Percentiles rank a stretch among this genome's conserved stretches.
phyloP scores from a whole-genome alignment of 768 basidiomycete genomes.

The Lepiota brunneoincarnata region DNA sequence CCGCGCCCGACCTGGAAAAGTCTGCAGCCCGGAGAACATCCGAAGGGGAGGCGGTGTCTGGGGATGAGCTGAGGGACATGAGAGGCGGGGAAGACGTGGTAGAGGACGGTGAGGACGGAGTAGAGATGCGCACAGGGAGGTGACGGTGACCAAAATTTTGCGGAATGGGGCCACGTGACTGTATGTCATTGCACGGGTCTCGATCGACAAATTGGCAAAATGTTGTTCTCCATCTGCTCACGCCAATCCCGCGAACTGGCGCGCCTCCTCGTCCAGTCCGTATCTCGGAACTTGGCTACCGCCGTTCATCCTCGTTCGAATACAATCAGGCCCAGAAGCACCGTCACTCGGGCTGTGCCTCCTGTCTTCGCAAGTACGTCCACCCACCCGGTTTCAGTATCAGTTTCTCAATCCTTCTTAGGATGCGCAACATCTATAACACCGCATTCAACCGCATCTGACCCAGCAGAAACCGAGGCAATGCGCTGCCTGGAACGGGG shows the following conservation, averaged over 20 bases:
- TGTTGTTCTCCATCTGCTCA: conserved; percentile 4
- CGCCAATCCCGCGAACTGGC: background rate
- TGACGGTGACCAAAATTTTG: conserved; percentile 22
- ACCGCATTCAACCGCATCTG: conserved; percentile 75
- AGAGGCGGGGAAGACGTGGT: conserved; percentile 9
- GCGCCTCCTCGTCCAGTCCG: background rate
- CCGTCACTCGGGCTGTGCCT: background rate
- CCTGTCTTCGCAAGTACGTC: background rate
- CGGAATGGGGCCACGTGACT: conserved; percentile 23
- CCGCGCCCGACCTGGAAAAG: conserved; percentile 41
- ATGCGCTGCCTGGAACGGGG: conserved; percentile 79
- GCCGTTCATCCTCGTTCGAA: background rate
- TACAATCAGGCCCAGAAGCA: background rate
- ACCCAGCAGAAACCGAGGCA: conserved; percentile 82
- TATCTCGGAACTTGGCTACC: background rate
- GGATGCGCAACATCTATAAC: conserved; percentile 83
- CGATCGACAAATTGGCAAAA: background rate
- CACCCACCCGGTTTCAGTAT: background rate
- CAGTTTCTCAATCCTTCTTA: conserved; percentile 22
- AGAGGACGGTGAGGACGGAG: conserved; percentile 13
- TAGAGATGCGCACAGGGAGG: conserved; percentile 14
- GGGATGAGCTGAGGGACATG: conserved; percentile 30
- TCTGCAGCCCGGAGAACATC: conserved; percentile 45
- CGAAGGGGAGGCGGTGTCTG: conserved; percentile 40
- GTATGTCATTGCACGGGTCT: background rate